Conservation (phyloP, 1,284 basidiomycete species). For the Cryptococcus sp. region DNA sequence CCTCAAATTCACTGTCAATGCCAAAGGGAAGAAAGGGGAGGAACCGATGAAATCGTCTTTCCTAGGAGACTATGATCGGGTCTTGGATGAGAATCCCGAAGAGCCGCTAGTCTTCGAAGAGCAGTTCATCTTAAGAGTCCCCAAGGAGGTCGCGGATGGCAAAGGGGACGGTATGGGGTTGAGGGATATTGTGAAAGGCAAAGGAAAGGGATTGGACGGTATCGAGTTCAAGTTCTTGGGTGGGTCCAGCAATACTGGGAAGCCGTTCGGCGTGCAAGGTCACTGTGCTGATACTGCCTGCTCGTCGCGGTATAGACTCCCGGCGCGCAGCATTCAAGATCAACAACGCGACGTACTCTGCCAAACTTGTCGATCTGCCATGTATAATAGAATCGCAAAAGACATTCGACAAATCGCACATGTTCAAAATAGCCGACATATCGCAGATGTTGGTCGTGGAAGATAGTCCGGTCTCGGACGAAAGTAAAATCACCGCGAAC, state of each 20-base stretch:
- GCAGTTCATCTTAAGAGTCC: conserved; percentile 92
- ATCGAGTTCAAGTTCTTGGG: conserved; percentile 99
- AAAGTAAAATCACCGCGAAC: conserved; percentile 59
- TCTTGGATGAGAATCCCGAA: conserved; percentile 93
- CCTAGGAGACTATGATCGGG: conserved; percentile 84
- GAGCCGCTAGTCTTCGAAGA: conserved; percentile 87
- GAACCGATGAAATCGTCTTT: conserved; percentile 63
- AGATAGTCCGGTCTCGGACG: conserved; percentile 66
- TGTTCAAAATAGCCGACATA: conserved; percentile 99
- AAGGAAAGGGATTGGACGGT: conserved; percentile 74
- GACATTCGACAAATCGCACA: conserved; percentile 90
- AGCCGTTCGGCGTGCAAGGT: not conserved
- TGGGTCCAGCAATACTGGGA: conserved; percentile 44
- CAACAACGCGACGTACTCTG: conserved; percentile 74
- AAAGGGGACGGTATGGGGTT: conserved; percentile 55
- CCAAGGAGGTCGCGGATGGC: conserved; percentile 61
- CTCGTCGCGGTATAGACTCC: conserved; percentile 65
- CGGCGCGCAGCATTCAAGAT: conserved; percentile 88
- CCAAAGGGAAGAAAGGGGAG: conserved; percentile 17
- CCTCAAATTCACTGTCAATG: conserved; percentile 46
- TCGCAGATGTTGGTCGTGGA: conserved; percentile 93
- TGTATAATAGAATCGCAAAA: conserved; percentile 95
- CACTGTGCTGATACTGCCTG: not conserved
- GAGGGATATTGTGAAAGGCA: conserved; percentile 74
- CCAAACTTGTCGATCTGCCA: conserved; percentile 95